Percentiles rank a stretch among this genome's conserved stretches.
phyloP scores from a whole-genome alignment of 2,329 filamentous ascomycete species.

The Cercospora berteroae region DNA sequence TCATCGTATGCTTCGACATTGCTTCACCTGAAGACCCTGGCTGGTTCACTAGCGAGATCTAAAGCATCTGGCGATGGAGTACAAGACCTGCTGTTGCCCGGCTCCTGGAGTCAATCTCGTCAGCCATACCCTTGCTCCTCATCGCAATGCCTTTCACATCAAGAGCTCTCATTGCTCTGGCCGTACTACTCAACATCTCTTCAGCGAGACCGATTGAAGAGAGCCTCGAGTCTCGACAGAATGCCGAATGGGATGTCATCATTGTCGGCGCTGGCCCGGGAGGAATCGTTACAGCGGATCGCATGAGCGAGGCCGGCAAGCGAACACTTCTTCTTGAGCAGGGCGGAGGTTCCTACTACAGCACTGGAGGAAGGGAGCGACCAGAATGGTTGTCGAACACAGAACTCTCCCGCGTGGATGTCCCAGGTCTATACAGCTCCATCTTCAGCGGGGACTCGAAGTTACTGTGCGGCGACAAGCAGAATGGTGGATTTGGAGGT shows the following conservation, averaged over 20 bases:
- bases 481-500: constrained; percentile 40
- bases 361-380: constrained; percentile 42
- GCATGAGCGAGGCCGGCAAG: constrained; percentile 53
- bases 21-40: background rate
- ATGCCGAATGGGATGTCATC: constrained; percentile 36
- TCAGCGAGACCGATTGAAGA: constrained; percentile 5
- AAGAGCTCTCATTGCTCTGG: constrained; percentile 7
- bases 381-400: constrained; percentile 52
- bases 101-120: background rate
- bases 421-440: constrained; percentile 53
- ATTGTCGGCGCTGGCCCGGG: constrained; percentile 53
- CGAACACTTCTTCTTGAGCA: constrained; percentile 54
- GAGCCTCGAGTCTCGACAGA: constrained; percentile 1
- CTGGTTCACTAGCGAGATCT: background rate
- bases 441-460: constrained; percentile 47
- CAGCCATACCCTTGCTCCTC: background rate
- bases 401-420: constrained; percentile 52
- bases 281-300: constrained; percentile 53
- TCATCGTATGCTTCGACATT: background rate
- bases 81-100: background rate
- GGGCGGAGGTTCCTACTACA: constrained; percentile 45
- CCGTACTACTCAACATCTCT: background rate
- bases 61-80: background rate
- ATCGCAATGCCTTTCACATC: constrained; percentile 4
- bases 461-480: constrained; percentile 46